Conservation (phyloP, 441 rosid genomes). For the Jatropha podagrica region DNA sequence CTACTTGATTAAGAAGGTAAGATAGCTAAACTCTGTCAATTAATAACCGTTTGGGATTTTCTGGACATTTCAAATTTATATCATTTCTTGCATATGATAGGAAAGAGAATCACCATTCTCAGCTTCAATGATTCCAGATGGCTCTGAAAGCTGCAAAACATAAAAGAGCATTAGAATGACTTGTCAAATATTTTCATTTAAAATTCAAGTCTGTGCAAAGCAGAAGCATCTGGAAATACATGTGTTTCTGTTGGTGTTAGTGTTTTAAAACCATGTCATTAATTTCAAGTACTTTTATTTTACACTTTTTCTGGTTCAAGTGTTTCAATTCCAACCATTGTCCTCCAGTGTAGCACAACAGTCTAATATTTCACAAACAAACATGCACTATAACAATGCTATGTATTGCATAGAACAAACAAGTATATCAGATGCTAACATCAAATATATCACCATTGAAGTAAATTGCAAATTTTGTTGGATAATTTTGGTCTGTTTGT, state of each 20-base stretch:
- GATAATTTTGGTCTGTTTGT: background rate
- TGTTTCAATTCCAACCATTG: background rate
- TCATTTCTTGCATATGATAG: slow-evolving; percentile 15
- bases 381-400: background rate
- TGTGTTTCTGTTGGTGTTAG: background rate
- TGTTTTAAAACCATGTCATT: background rate
- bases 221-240: background rate
- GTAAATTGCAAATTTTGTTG: background rate
- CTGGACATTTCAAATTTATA: slow-evolving; percentile 5
- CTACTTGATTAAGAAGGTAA: background rate
- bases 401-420: background rate
- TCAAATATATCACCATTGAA: background rate
- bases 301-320: background rate
- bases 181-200: background rate
- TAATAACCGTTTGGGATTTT: background rate
- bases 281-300: background rate
- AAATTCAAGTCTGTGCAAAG: background rate
- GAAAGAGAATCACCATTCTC: slow-evolving; percentile 59
- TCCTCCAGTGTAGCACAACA: background rate
- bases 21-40: background rate
- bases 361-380: background rate
- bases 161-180: slow-evolving; percentile 16
- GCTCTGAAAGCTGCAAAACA: slow-evolving; percentile 86
- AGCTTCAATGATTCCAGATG: slow-evolving; percentile 79
- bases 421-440: background rate